Evolutionary conservation across 495 filamentous ascomycete species (phyloP).

Genomic region (Neurospora sublineolata): DNA sequence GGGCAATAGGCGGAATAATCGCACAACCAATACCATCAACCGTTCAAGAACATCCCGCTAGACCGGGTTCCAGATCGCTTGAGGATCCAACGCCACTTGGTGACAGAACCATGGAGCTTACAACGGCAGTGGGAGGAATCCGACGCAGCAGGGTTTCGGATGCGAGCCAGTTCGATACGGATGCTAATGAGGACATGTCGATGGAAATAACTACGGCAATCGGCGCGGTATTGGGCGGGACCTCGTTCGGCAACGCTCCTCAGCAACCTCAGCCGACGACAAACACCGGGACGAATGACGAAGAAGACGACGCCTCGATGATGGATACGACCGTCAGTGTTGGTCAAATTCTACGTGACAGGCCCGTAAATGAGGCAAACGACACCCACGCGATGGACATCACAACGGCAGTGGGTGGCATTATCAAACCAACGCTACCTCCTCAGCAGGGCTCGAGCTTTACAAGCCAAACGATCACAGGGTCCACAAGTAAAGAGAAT

Average conservation of each 20-base stretch:
- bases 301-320: constrained; percentile 21
- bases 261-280: constrained; percentile 18
- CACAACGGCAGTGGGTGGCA: constrained; percentile 46
- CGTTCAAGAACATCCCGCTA: constrained; percentile 13
- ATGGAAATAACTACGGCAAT: constrained; percentile 74
- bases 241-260: constrained; percentile 14
- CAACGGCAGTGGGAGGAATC: constrained; percentile 60
- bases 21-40: constrained; percentile 26
- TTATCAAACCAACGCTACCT: constrained; percentile 29
- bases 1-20: constrained; percentile 70
- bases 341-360: constrained; percentile 49
- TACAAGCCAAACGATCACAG: constrained; percentile 50
- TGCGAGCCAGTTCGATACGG: constrained; percentile 18
- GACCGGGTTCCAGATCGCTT: constrained; percentile 1
- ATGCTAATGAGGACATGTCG: constrained; percentile 56
- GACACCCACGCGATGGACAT: constrained; percentile 48
- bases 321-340: constrained; percentile 70
- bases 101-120: constrained; percentile 71
- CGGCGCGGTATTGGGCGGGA: constrained; percentile 47
- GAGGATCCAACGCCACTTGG: constrained; percentile 18
- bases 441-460: constrained; percentile 28
- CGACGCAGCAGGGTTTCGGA: constrained; percentile 14
- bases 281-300: constrained; percentile 16
- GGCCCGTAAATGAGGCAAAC: constrained; percentile 26
- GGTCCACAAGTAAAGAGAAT: constrained; percentile 43